phyloP scores from a whole-genome alignment of 2,329 filamentous ascomycete genomes.

The Calonectria hongkongensis region DNA sequence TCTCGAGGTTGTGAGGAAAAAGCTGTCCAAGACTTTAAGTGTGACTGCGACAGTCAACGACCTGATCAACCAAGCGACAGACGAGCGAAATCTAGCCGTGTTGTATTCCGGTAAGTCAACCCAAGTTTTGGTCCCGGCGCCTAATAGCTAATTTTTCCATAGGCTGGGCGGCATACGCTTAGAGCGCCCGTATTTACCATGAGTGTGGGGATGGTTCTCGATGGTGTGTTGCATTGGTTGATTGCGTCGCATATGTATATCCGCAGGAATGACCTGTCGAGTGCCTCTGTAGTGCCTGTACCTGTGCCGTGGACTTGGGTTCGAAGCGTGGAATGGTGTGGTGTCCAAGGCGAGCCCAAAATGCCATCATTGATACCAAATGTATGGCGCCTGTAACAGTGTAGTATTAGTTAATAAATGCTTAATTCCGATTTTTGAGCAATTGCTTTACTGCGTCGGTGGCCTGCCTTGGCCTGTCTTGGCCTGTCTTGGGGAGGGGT shows the following conservation, averaged over 20 bases:
- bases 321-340: neutral
- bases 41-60: slow-evolving; percentile 97
- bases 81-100: slow-evolving; percentile 93
- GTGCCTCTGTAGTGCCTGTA: neutral
- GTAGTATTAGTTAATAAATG: neutral
- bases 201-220: slow-evolving; percentile 6
- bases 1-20: slow-evolving; percentile 95
- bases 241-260: slow-evolving; percentile 14
- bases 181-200: slow-evolving; percentile 36
- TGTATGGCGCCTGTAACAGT: neutral
- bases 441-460: neutral
- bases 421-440: neutral
- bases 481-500: neutral
- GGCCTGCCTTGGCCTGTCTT: neutral
- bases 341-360: neutral
- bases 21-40: slow-evolving; percentile 94
- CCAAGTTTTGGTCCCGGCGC: neutral
- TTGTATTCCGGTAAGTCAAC: slow-evolving; percentile 82
- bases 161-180: slow-evolving; percentile 70
- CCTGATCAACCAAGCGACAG: slow-evolving; percentile 94
- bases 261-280: slow-evolving; percentile 21
- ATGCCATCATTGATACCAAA: neutral
- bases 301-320: slow-evolving; percentile 7
- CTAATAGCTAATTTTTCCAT: slow-evolving; percentile 47
- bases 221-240: slow-evolving; percentile 28